A percentile compares a stretch with the other conserved stretches of the same genome.
Conservation (phyloP, 345 rosid species). For the Eucalyptus paniculata region DNA sequence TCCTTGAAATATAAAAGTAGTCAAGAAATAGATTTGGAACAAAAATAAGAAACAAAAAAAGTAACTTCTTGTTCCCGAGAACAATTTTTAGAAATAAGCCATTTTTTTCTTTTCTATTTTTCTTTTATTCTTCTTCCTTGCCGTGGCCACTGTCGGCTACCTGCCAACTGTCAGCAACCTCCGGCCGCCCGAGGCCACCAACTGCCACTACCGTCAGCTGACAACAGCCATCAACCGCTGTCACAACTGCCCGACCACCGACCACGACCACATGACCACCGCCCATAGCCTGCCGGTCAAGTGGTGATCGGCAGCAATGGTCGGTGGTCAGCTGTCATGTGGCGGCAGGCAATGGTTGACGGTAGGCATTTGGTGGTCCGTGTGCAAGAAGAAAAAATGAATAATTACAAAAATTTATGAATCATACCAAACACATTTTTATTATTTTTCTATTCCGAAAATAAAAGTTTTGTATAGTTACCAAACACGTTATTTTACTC, state of each 20-base stretch:
- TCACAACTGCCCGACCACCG: accelerated
- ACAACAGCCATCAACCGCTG: accelerated
- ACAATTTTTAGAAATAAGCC: too few relatives aligned
- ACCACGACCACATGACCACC: accelerated
- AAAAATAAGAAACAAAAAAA: too few relatives aligned
- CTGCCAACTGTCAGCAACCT: accelerated
- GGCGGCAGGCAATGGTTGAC: accelerated
- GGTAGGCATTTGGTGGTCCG: accelerated
- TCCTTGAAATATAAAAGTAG: accelerated
- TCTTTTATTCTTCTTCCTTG: too few relatives aligned
- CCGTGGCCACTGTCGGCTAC: accelerated
- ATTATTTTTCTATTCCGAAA: accelerated
- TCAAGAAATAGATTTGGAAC: accelerated
- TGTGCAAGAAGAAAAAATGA: too few relatives aligned
- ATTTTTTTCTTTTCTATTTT: too few relatives aligned
- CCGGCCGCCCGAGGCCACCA: accelerated
- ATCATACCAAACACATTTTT: too few relatives aligned
- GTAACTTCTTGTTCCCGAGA: too few relatives aligned
- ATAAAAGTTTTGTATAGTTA: too few relatives aligned
- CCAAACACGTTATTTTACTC: too few relatives aligned
- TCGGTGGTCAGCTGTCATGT: accelerated
- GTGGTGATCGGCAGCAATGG: accelerated
- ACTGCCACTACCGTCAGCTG: accelerated
- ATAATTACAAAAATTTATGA: too few relatives aligned
- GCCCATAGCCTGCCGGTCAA: accelerated